Base-by-base conservation (phyloP, 257 asterid genomes). In the Salvia hispanica region DNA sequence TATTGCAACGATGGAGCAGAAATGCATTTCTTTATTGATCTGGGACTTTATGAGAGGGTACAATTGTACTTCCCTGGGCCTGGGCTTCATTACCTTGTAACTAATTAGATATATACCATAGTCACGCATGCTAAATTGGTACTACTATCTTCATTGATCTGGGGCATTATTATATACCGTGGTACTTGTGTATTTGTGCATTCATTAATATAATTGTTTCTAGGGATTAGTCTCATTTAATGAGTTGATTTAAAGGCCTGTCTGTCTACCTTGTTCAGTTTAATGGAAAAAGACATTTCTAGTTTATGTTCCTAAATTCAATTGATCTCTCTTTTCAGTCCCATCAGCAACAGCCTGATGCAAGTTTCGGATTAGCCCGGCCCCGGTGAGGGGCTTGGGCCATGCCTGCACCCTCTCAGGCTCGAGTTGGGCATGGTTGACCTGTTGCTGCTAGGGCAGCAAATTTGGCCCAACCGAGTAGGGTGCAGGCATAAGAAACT, bases 321-420 rank as follows among this genome's bases (percentile, higher is more conserved):
- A 5, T 46, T 21, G 45, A 67, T 5, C 33, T 25, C 21, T 40
- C 36, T 70, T 81, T 81, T 76, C 86, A 88, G 89, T 80, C 88
- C 80, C 87, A 82, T 71, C 91, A 78, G 69, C 89, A 82, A 71
- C 96, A 84, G 73, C 84, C 81, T 67, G 96, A 92, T 75, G 77
- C 81, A 43, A 83, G 83, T 80, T 89, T 84, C 80, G 97, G 98
- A 79, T 62, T 92, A 81, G 97, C 98, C 96, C 96, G 97, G 95
- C 98, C 98, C 96, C 98, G 95, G 10, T 92, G 76, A 92, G 98
- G 96, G 97, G 98, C 89, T 5, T 77, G 92, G 96, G 97, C 91
- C 78, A 69, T 83, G 96, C 97, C 98, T 92, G 97, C 91, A 79
- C 90, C 93, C 89, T 75, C 83, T 77, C 83, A 66, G 45, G 70